Conservation (phyloP, 75 land plant species). For the Isoetes taiwanensis region DNA sequence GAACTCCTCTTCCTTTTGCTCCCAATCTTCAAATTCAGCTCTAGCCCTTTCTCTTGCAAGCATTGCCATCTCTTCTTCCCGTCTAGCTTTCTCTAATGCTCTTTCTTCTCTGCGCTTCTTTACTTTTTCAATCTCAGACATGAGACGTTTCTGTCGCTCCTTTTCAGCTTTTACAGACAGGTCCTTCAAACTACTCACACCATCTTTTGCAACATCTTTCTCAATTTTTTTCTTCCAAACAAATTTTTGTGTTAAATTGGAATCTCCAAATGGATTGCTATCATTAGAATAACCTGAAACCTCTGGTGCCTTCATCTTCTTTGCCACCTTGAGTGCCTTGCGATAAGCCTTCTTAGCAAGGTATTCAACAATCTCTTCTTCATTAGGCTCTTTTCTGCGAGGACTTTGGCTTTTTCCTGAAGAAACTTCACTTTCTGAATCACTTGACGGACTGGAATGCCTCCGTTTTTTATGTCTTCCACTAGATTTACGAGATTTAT, state of each 20-base stretch:
- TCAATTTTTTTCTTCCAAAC: not conserved
- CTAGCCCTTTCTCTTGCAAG: not conserved
- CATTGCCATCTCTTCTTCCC: not conserved
- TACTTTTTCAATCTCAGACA: too few species aligned
- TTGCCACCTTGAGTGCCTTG: conserved; percentile 15
- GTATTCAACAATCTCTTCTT: conserved; percentile 66
- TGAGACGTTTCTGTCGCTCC: not conserved
- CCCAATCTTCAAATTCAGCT: not conserved
- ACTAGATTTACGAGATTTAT: too few species aligned
- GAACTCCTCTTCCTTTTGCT: not conserved
- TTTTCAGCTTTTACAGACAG: not conserved
- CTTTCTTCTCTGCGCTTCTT: not conserved
- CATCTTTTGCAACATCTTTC: not conserved
- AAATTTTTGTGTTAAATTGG: not conserved
- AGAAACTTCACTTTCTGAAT: too few species aligned
- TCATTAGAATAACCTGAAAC: not conserved
- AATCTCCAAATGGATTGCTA: not conserved
- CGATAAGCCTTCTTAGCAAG: conserved; percentile 65
- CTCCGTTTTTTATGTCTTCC: too few species aligned
- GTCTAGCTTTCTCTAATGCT: not conserved
- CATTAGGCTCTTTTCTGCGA: conserved; percentile 39
- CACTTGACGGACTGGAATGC: too few species aligned
- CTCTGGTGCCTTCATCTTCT: not conserved
- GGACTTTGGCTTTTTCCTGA: too few species aligned
- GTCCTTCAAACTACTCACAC: not conserved